Percentiles rank a stretch among this genome's conserved stretches.
phyloP scores from a whole-genome alignment of 441 rosid genomes.

The Pelargonium australe region DNA sequence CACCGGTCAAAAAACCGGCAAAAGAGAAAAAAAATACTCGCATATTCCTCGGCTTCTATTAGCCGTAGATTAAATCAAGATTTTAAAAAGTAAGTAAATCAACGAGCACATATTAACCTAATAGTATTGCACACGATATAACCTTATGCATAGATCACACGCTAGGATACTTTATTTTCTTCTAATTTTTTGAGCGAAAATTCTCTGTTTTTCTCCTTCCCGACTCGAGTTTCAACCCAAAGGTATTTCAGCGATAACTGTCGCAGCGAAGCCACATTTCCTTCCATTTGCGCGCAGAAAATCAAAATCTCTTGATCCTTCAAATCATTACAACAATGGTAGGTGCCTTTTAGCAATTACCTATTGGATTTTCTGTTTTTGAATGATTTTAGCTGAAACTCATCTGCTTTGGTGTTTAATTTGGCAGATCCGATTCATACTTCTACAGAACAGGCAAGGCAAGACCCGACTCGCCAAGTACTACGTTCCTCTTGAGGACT shows the following conservation, averaged over 20 bases:
- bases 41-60: neutral
- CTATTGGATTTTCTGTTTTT: neutral
- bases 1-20: too few species aligned
- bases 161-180: neutral
- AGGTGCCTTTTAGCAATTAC: neutral
- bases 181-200: neutral
- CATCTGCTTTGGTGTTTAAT: neutral
- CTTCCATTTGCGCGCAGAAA: neutral
- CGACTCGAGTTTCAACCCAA: neutral
- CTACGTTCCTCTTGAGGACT: constrained; percentile 94
- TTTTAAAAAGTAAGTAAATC: neutral
- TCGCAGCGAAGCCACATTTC: neutral
- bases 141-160: neutral
- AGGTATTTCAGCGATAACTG: neutral
- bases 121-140: neutral
- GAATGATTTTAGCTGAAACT: constrained; percentile 9
- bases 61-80: neutral
- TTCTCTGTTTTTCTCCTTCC: neutral
- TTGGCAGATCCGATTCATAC: constrained; percentile 92
- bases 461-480: constrained; percentile 99
- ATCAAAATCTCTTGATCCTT: neutral
- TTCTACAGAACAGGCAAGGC: constrained; percentile 96
- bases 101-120: neutral
- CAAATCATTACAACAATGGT: neutral
- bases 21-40: neutral